Evolutionary conservation across 2,329 filamentous ascomycete species (phyloP).

Genomic region (Colletotrichum viniferum): DNA sequence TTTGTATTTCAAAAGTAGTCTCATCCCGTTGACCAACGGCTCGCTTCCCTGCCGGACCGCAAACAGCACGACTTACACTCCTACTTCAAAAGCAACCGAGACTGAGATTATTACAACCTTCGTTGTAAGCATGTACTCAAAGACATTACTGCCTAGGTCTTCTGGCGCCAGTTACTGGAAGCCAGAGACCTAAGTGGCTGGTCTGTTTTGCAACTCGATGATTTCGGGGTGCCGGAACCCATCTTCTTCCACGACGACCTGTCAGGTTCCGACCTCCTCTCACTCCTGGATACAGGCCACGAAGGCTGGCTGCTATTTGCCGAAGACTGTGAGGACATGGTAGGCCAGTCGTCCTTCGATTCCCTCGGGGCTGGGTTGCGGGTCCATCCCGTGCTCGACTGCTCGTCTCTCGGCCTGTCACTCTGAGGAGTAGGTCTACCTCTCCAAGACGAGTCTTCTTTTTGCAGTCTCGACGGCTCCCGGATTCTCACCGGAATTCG

Average conservation of each 20-base stretch:
- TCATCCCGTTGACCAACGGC: rapidly evolving
- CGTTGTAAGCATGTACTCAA: neutral
- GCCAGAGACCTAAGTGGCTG: neutral
- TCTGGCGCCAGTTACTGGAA: constrained; percentile 9
- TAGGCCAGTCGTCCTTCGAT: neutral
- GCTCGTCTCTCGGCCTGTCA: neutral
- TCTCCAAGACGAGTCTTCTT: neutral
- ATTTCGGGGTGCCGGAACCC: neutral
- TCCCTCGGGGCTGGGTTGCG: neutral
- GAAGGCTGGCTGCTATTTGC: neutral
- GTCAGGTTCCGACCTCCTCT: neutral
- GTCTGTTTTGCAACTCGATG: neutral
- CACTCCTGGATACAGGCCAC: rapidly evolving
- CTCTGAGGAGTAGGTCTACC: neutral
- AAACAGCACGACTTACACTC: neutral
- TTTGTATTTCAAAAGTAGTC: neutral
- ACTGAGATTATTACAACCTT: rapidly evolving
- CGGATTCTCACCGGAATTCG: neutral
- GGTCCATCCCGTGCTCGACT: neutral
- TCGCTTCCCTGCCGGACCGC: neutral
- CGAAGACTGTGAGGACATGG: neutral
- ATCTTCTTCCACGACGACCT: neutral
- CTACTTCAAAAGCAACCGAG: neutral
- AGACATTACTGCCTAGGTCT: neutral
- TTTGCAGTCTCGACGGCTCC: neutral